A percentile compares a stretch with the other conserved stretches of the same genome.
These are phyloP conservation scores for Psilocybe azurescens DNA, from an alignment of 768 basidiomycete genomes.

Conservation along the genomic window DNA sequence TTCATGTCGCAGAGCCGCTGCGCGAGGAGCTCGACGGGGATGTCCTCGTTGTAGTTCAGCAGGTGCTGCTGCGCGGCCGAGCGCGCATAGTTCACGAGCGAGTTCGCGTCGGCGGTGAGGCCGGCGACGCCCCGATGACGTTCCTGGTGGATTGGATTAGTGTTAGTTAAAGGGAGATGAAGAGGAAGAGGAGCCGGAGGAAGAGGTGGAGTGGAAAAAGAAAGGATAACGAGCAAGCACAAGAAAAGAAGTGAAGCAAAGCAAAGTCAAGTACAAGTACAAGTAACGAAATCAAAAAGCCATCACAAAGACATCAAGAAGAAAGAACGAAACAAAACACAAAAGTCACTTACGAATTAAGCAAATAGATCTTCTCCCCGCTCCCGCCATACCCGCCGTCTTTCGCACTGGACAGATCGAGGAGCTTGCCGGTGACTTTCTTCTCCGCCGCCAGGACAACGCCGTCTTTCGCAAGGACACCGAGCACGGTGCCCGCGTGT, in stretches of 20 bases:
- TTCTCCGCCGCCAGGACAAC: slow-evolving; percentile 95
- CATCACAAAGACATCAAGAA: no score
- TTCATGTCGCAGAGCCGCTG: slow-evolving; percentile 96
- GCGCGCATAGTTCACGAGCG: slow-evolving; percentile 93
- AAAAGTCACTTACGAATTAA: slow-evolving; percentile 77
- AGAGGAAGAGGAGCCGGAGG: no score
- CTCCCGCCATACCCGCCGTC: slow-evolving; percentile 93
- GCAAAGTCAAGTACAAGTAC: no score
- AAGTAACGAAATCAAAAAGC: no score
- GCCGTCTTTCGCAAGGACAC: slow-evolving; percentile 88
- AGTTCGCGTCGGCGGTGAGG: slow-evolving; percentile 96
- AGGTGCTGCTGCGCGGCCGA: slow-evolving; percentile 90
- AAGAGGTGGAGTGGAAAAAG: no score
- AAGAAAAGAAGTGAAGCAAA: neutral
- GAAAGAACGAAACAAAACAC: neutral
- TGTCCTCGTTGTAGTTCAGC: slow-evolving; percentile 93
- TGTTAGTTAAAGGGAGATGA: no score
- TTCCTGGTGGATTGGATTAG: slow-evolving; percentile 58
- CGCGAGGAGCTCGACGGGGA: slow-evolving; percentile 95
- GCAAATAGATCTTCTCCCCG: slow-evolving; percentile 96
- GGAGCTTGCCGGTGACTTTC: slow-evolving; percentile 97
- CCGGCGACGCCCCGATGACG: slow-evolving; percentile 96
- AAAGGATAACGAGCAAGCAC: neutral
- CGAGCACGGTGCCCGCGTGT: slow-evolving; percentile 92
- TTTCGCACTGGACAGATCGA: slow-evolving; percentile 87